These are phyloP conservation scores for Blastomyces gilchristii DNA, from an alignment of 2,329 filamentous ascomycete species.

Conservation along the genomic window DNA sequence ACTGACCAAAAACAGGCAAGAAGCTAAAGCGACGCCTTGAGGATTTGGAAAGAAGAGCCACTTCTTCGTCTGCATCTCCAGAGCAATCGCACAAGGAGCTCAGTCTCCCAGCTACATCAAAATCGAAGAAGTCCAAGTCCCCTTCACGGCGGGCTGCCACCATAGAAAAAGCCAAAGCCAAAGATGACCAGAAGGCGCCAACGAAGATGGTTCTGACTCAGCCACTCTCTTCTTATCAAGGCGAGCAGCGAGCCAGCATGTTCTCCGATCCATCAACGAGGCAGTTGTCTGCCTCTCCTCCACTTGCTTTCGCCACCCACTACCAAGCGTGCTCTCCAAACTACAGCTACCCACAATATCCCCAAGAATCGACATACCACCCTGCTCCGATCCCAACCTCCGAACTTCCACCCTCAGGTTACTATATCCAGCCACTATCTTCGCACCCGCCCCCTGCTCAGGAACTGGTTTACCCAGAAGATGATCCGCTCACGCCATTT, in stretches of 20 bases:
- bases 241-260: conserved; percentile 45
- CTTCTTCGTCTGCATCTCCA: conserved; percentile 51
- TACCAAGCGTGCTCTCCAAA: conserved; percentile 35
- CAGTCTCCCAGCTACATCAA: neutral
- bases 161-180: conserved; percentile 20
- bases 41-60: conserved; percentile 52
- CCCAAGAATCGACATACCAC: conserved; percentile 28
- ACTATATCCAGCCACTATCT: conserved; percentile 33
- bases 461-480: conserved; percentile 43
- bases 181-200: conserved; percentile 17
- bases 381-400: conserved; percentile 24
- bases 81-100: conserved; percentile 49
- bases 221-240: conserved; percentile 28
- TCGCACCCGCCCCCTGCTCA: conserved; percentile 30
- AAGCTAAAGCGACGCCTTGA: conserved; percentile 59
- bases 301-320: conserved; percentile 44
- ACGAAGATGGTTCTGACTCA: conserved; percentile 21
- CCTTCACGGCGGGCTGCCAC: conserved; percentile 13
- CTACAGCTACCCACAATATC: conserved; percentile 28
- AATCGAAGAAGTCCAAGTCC: conserved; percentile 3
- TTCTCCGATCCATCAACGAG: conserved; percentile 50
- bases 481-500: conserved; percentile 49
- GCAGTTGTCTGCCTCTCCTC: conserved; percentile 50
- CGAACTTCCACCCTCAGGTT: conserved; percentile 27
- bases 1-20: conserved; percentile 41